Base-by-base conservation (phyloP, 2,329 filamentous ascomycete genomes). In the Aspergillus fischeri region DNA sequence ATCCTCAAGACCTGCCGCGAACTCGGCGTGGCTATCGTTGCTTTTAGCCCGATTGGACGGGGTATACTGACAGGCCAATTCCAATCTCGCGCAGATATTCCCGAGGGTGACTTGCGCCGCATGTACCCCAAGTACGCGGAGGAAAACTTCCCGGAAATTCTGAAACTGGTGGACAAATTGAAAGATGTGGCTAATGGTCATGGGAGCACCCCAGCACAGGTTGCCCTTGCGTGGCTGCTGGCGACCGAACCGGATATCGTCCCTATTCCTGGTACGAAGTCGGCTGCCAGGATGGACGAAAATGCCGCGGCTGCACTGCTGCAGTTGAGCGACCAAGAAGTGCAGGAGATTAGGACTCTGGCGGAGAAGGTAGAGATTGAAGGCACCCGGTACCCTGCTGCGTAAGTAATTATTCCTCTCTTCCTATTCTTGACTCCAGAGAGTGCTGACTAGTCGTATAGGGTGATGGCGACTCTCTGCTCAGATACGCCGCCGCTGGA, bases 191-290 rank as follows among this genome's bases (percentile, higher is more conserved):
- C 83, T 0, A 71, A 77, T 45, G 75, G 72, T 59, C 87, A 88
- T 71, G 78, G 75, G 3, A 78, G 76, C 49, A 86, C 85, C 0
- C 63, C 83, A 0, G 78, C 77, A 1, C 81, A 90, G 66, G 67
- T 90, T 32, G 81, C 83, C 1, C 74, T 89, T 28, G 86, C 86
- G 0, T 89, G 86, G 85, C 63, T 89, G 55, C 64, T 86, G 61
- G 80, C 80, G 3, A 84, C 88, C 63, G 83, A 83, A 2, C 35
- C 60, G 4, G 66, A 68, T 45, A 65, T 70, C 35, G 63, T 71
- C 25, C 66, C 68, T 2, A 70, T 71, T 32, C 68, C 68, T 0
- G 68, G 68, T 7, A 70, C 67, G 6, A 65, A 62, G 32, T 63
- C 56, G n/a, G 52, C 60, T 3, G 49, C 53, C n/a, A 59, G 65